Base-by-base conservation (phyloP, 306 rosid genomes). In the Alnus glutinosa region DNA sequence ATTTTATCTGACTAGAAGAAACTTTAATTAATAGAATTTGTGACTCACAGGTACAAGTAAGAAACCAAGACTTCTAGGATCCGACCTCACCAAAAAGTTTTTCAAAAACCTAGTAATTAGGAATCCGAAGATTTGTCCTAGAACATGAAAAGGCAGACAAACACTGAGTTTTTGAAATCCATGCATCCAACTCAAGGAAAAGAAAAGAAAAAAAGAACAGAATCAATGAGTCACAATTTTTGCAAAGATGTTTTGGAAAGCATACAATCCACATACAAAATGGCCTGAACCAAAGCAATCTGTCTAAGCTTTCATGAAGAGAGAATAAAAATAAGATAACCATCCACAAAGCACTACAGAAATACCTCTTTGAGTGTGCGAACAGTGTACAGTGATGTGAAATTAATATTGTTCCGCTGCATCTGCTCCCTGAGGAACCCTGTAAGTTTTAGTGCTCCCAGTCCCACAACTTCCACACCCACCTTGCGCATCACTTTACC, bases 381-480 rank as follows among this genome's bases (percentile, higher is more conserved):
- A 81, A 94, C 88, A 32, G 98, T 92, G 88, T 89, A 87, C 77
- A 87, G 64, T 15, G 98, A 92, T 79, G 89, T 90, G 71, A 91
- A 94, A 75, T 9, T 87, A 64, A 91, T 75, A 71, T 91, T 89
- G 82, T 86, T 90, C 85, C 69, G 85, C 80, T 85, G 91, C 98
- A 94, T 91, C 85, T 86, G 85, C 84, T 91, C 98, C 88, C 81
- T 90, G 50, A 92, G 97, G 86, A 83, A 84, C 49, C 91, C 97
- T 10, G 97, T 94, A 76, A 92, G 93, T 79, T 91, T 94, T 55
- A 94, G 74, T 34, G 97, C 98, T 87, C 98, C 98, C 69, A 94
- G 68, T 32, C 97, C 98, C 81, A 88, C 83, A 78, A 92, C 92
- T 83, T 94, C 95, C 75, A 92, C 97, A 23, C 98, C 97, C 74